A percentile compares a stretch with the other conserved stretches of the same genome.
These are phyloP conservation scores for Scedosporium aurantiacum DNA, from an alignment of 2,329 filamentous ascomycete species.

Conservation along the genomic window DNA sequence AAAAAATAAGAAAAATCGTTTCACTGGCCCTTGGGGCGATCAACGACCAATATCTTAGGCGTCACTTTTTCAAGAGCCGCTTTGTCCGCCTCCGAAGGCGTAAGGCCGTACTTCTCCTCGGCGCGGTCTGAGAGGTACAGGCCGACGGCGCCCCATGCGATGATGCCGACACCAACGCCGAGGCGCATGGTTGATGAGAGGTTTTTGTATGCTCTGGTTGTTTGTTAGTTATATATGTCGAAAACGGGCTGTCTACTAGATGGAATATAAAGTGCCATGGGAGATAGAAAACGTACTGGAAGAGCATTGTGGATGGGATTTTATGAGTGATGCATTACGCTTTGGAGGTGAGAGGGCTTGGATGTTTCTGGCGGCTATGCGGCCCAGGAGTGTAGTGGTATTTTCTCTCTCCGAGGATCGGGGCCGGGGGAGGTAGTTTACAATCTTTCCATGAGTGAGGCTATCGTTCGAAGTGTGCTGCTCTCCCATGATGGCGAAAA, in stretches of 20 bases:
- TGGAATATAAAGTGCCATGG: neutral
- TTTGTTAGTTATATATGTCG: neutral
- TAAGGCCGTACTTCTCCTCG: constrained; percentile 63
- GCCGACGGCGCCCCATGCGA: constrained; percentile 65
- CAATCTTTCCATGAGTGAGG: too few relatives aligned
- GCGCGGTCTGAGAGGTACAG: constrained; percentile 63
- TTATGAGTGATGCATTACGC: neutral
- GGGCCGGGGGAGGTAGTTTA: neutral
- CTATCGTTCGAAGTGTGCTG: too few relatives aligned
- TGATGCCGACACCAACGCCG: constrained; percentile 60
- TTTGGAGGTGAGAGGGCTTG: neutral
- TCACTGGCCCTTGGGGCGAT: constrained; percentile 17
- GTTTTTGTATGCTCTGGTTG: constrained; percentile 53
- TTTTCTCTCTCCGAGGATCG: neutral
- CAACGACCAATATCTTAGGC: constrained; percentile 52
- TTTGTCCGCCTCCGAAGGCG: constrained; percentile 62
- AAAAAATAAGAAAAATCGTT: neutral
- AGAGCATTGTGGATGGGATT: neutral
- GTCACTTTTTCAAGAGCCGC: constrained; percentile 49
- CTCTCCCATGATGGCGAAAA: too few relatives aligned
- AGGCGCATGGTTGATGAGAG: constrained; percentile 61
- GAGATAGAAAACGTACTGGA: neutral
- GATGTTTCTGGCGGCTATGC: neutral
- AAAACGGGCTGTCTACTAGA: neutral
- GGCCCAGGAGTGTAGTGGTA: neutral